These are phyloP conservation scores for Mucor lusitanicus DNA, from an alignment of 371 early-diverging fungal species.

Conservation along the genomic window DNA sequence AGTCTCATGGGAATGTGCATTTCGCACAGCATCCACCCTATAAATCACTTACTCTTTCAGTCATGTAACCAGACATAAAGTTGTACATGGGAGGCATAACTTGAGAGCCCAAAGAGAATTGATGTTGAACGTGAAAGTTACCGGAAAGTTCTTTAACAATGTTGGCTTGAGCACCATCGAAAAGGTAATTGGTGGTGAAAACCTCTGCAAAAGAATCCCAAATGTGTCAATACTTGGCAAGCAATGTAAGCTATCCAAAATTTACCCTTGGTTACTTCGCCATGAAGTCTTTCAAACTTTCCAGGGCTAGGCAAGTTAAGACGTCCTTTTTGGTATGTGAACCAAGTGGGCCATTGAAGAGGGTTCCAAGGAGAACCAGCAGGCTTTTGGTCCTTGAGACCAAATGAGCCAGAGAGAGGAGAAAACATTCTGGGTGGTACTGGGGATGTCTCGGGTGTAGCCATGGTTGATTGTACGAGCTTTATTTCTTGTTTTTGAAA, in stretches of 20 bases:
- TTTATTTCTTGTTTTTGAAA: not conserved
- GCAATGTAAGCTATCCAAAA: not conserved
- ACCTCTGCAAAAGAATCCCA: slow-evolving; percentile 51
- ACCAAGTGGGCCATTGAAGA: slow-evolving; percentile 57
- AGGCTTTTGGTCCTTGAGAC: slow-evolving; percentile 37
- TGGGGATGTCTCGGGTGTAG: slow-evolving; percentile 22
- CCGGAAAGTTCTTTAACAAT: slow-evolving; percentile 87
- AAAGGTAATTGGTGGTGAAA: slow-evolving; percentile 79
- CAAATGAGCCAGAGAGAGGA: slow-evolving; percentile 26
- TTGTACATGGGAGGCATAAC: slow-evolving; percentile 86
- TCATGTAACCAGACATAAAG: slow-evolving; percentile 81
- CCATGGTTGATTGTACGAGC: slow-evolving; percentile 10
- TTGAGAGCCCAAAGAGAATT: slow-evolving; percentile 86
- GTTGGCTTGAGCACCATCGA: slow-evolving; percentile 96
- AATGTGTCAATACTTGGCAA: not conserved
- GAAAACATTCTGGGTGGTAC: slow-evolving; percentile 24
- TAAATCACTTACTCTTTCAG: slow-evolving; percentile 39
- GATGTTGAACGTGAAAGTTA: slow-evolving; percentile 94
- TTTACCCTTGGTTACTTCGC: slow-evolving; percentile 79
- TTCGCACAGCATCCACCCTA: not conserved
- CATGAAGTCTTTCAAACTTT: slow-evolving; percentile 80
- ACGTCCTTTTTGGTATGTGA: slow-evolving; percentile 62
- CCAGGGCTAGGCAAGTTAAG: slow-evolving; percentile 88
- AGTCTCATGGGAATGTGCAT: not conserved
- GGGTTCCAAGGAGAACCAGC: slow-evolving; percentile 59